Conservation (phyloP, 352 stramenopile genomes). For the Phytopythium boreale region DNA sequence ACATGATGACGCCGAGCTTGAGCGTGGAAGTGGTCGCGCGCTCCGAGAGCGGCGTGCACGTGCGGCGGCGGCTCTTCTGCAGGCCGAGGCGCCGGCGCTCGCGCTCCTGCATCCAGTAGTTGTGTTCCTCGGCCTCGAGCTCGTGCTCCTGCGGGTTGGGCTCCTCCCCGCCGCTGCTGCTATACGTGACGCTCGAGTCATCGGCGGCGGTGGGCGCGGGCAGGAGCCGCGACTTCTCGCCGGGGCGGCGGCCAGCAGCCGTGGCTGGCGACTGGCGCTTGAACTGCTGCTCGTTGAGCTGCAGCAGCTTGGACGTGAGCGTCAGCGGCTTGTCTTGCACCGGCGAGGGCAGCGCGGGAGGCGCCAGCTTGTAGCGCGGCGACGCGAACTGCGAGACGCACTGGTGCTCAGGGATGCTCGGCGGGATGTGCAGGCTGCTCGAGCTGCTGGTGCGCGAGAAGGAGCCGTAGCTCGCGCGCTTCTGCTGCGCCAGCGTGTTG, state of each 20-base stretch:
- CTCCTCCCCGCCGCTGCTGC: slow-evolving; percentile 18
- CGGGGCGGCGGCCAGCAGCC: slow-evolving; percentile 1
- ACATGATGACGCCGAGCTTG: slow-evolving; percentile 64
- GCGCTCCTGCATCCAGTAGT: slow-evolving; percentile 78
- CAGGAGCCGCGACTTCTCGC: slow-evolving; percentile 30
- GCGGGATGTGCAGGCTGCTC: slow-evolving; percentile 54
- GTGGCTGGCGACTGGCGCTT: slow-evolving; percentile 8
- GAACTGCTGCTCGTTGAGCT: slow-evolving; percentile 14
- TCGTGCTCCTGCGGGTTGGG: slow-evolving; percentile 32
- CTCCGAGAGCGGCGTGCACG: slow-evolving; percentile 33
- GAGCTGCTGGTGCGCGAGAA: slow-evolving; percentile 34
- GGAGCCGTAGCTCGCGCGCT: slow-evolving; percentile 54
- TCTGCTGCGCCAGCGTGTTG: slow-evolving; percentile 20
- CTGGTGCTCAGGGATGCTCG: slow-evolving; percentile 78
- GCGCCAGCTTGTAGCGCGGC: slow-evolving; percentile 16
- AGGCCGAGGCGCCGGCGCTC: slow-evolving; percentile 42
- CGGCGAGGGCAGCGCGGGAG: slow-evolving; percentile 4
- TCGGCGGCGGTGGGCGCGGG: slow-evolving; percentile 21
- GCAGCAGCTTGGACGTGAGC: slow-evolving; percentile 27
- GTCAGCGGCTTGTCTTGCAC: slow-evolving; percentile 22
- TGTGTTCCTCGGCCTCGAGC: slow-evolving; percentile 33
- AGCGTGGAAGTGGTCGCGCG: slow-evolving; percentile 44
- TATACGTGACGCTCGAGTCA: not conserved
- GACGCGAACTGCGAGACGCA: slow-evolving; percentile 59
- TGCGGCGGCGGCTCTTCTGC: slow-evolving; percentile 27